A percentile compares a stretch with the other conserved stretches of the same genome.
phyloP scores from a whole-genome alignment of 1,284 basidiomycete species.

The Ustilago tritici region DNA sequence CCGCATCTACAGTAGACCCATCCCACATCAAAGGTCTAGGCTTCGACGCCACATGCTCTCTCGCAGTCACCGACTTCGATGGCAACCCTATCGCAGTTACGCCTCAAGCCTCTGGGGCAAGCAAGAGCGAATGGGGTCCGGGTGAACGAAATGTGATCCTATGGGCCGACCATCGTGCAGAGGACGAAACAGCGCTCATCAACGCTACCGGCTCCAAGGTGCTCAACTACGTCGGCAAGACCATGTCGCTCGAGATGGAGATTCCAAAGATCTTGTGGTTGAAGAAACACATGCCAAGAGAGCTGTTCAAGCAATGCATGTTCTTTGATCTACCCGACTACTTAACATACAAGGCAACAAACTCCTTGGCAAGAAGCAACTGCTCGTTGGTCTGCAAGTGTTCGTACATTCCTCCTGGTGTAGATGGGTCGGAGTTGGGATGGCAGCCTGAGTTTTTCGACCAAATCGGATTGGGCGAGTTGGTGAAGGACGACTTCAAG shows the following conservation, averaged over 20 bases:
- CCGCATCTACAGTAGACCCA: conserved; percentile 76
- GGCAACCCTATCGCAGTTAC: conserved; percentile 86
- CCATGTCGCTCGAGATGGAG: conserved; percentile 78
- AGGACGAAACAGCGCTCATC: conserved; percentile 89
- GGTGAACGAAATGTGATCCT: conserved; percentile 61
- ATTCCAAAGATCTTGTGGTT: conserved; percentile 93
- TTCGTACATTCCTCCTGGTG: conserved; percentile 84
- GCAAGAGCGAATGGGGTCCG: conserved; percentile 24
- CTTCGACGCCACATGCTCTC: conserved; percentile 96
- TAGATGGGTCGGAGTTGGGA: conserved; percentile 62
- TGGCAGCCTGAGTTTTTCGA: conserved; percentile 67
- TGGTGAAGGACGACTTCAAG: conserved; percentile 76
- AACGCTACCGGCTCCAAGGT: conserved; percentile 86
- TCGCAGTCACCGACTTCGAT: conserved; percentile 81
- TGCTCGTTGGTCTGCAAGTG: conserved; percentile 98
- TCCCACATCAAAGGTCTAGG: conserved; percentile 85
- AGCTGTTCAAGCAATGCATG: conserved; percentile 83
- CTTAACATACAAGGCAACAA: conserved; percentile 91
- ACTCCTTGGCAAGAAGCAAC: conserved; percentile 81
- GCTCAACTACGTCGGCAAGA: conserved; percentile 93
- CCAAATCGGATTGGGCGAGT: conserved; percentile 67
- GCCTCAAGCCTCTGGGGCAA: conserved; percentile 73
- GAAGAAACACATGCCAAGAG: conserved; percentile 83
- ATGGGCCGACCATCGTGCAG: conserved; percentile 84
- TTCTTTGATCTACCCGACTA: conserved; percentile 99